A percentile compares a stretch with the other conserved stretches of the same genome.
These are phyloP conservation scores for Pyrenophora tritici-repentis DNA, from an alignment of 2,329 filamentous ascomycete genomes.

Conservation along the genomic window DNA sequence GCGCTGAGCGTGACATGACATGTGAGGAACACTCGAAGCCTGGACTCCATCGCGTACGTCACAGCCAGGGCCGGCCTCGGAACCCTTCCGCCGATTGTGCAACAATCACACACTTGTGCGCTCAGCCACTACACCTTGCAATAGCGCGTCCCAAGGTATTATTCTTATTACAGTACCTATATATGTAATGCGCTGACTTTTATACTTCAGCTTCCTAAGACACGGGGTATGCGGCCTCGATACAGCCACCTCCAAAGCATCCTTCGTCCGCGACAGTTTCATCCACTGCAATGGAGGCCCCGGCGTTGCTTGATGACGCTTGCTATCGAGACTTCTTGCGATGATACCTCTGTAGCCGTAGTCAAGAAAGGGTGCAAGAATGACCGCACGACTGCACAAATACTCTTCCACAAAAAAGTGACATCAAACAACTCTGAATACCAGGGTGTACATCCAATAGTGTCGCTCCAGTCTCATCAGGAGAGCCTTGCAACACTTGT, in stretches of 20 bases:
- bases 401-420: conserved; percentile 80
- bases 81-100: conserved; percentile 6
- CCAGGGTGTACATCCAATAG: conserved; percentile 78
- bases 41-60: conserved; percentile 14
- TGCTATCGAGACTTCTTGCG: conserved; percentile 84
- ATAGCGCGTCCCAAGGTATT: too few species aligned
- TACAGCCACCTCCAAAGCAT: conserved; percentile 13
- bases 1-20: conserved; percentile 2
- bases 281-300: conserved; percentile 7
- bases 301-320: conserved; percentile 54
- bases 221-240: conserved; percentile 27
- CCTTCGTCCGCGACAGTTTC: conserved; percentile 4
- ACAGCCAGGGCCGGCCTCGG: background rate
- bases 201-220: background rate
- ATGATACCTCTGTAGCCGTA: conserved; percentile 89
- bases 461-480: conserved; percentile 77
- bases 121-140: background rate
- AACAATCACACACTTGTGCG: background rate
- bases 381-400: conserved; percentile 51
- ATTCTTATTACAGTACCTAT: too few species aligned
- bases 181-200: too few species aligned
- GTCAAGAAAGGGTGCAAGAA: conserved; percentile 60
- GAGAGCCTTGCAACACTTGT: conserved; percentile 71
- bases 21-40: conserved; percentile 10
- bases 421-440: conserved; percentile 78